These are phyloP conservation scores for Cylindrotheca fusiformis DNA, from an alignment of 108 stramenopile genomes.

Conservation along the genomic window DNA sequence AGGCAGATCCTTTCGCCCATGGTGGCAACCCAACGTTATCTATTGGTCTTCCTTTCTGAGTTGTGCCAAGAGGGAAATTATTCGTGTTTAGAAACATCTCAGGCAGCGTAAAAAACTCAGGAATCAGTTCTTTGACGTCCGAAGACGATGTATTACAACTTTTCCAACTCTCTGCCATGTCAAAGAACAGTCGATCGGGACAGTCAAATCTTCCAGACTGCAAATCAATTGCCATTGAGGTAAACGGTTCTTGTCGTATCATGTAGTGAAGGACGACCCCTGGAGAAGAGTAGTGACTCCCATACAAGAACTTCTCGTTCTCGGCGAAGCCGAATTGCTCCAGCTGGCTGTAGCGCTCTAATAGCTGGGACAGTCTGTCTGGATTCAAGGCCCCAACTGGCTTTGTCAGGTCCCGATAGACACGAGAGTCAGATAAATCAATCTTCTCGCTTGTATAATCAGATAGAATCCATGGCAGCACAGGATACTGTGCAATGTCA, in stretches of 20 bases:
- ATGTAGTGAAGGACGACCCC: conserved; percentile 87
- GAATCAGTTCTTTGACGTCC: conserved; percentile 93
- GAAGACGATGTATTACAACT: conserved; percentile 73
- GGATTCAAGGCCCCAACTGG: conserved; percentile 93
- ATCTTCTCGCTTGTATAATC: conserved; percentile 81
- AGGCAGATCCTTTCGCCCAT: conserved; percentile 91
- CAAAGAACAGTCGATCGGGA: conserved; percentile 92
- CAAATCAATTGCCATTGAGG: conserved; percentile 84
- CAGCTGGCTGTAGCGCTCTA: conserved; percentile 74
- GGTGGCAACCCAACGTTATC: conserved; percentile 93
- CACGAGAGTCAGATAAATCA: conserved; percentile 70
- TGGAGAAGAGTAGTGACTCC: conserved; percentile 94
- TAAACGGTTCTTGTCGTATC: conserved; percentile 84
- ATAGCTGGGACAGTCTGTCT: conserved; percentile 59
- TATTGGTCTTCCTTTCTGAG: conserved; percentile 71
- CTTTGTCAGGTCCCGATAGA: conserved; percentile 89
- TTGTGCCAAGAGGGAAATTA: conserved; percentile 82
- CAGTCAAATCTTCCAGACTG: conserved; percentile 95
- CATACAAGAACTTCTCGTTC: conserved; percentile 84
- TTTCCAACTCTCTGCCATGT: conserved; percentile 67
- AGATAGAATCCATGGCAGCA: conserved; percentile 95
- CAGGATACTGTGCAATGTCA: conserved; percentile 94
- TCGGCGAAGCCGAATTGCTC: conserved; percentile 74
- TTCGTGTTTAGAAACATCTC: conserved; percentile 89
- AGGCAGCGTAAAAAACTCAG: conserved; percentile 90